Evolutionary conservation across 371 early-diverging fungal species (phyloP), one percentile per base, ranked within the genome.

Genomic region (Dichotomocladium elegans): DNA sequence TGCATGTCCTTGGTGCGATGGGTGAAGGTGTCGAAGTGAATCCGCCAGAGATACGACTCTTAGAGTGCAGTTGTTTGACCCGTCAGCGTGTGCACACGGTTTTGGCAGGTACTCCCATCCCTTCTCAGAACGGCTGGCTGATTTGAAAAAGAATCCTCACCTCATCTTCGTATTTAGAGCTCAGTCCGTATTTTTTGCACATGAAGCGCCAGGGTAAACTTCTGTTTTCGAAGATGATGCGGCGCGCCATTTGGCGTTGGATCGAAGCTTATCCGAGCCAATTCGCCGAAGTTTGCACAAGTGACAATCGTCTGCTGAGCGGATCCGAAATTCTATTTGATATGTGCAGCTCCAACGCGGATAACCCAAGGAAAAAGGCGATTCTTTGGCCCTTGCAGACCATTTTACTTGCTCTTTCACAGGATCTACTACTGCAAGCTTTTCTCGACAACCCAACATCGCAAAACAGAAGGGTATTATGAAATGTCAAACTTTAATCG

Each of bases 311-410:
- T 8, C 55, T 90, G 46, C 80, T 88, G 46, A 82, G 86, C 47
- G 83, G 79, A 11, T 82, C 82, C 11, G 90, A 93, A 43, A 75
- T 81, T 24, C 69, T 93, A 9, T 93, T 91, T 66, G 88, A 89
- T 58, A 79, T 81, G 60, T 85, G 90, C 45, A 76, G 70, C 48
- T 69, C 77, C 8, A 62, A 87, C 12, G 82, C 89, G 22, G 91
- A 93, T 54, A 83, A 68, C 33, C 68, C 76, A 22, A 70, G 83
- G 33, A 75, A 83, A 27, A 80, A 77, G 44, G 62, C 82, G 9
- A 70, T 86, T n/a, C 80, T 89, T 40, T 93, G 93, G 93, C 93
- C 93, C 12, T 64, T 88, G 17, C 89, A 89, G 48, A 88, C 88
- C 0, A 83, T 89, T 64, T 71, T 93, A 2, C 55, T 91, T 22